Base-by-base conservation (phyloP, 2,329 filamentous ascomycete genomes). In the Aureobasidium zeae region DNA sequence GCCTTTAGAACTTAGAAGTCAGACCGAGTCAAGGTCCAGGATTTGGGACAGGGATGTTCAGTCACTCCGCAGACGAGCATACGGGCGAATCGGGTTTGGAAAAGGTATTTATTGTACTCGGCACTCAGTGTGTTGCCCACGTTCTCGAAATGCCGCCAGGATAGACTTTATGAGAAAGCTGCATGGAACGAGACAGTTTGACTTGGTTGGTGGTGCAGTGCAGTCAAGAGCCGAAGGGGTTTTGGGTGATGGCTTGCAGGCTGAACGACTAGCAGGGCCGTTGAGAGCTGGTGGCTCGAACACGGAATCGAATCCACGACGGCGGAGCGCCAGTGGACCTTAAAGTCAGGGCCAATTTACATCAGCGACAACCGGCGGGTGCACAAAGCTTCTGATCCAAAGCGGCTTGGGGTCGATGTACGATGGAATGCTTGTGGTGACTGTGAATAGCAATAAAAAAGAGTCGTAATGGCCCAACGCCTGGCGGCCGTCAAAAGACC, bases 161-260 rank as follows among this genome's bases (percentile, higher is more conserved):
- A n/a, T n/a, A n/a, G n/a, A n/a, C n/a, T n/a, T n/a, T n/a, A n/a
- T n/a, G n/a, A n/a, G n/a, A 34, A 22, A 43, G 21, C 22, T 43
- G 39, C 39, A 43, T 43, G 39, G 39, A 43, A 43, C 30, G 28
- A 43, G 39, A 33, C 30, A 21, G 37, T 32, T 41, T 25, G 37
- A 41, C 5, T n/a, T n/a, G n/a, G n/a, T n/a, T n/a, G n/a, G n/a
- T n/a, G n/a, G n/a, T n/a, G n/a, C n/a, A 32, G 37, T 32, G 22
- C 28, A 17, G 28, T 31, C 37, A 41, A 41, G 28, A 41, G 15
- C 20, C 7, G 20, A 24, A 13, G 10, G 10, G 13, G 9, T 31
- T 30, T 16, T 30, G 37, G 28, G 26, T 41, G 28, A 31, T 4
- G 39, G 29, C 39, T 33, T 34, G 39, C 39, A 43, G 16, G 16